Base-by-base conservation (phyloP, 2,329 filamentous ascomycete species). In the Fusarium secorum region DNA sequence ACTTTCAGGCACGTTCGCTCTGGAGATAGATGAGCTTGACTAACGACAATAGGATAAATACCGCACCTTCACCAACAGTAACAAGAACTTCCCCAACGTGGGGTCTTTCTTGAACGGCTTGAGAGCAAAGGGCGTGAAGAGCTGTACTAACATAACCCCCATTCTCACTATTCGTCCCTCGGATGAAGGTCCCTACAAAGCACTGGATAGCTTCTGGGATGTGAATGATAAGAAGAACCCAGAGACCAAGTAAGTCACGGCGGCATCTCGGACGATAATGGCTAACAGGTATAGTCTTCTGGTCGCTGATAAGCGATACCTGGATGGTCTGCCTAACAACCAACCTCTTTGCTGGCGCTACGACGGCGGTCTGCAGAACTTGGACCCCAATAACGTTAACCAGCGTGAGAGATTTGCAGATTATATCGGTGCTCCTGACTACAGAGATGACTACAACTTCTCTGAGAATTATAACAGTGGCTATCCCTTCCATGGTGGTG, bases 341-440 rank as follows among this genome's bases (percentile, higher is more conserved):
- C 56, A 52, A 11, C 56, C 48, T 17, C 49, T 38, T 14, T 60
- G 48, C 30, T 60, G 56, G 56, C 49, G 56, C 7, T 60, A 54
- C 5, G 56, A 60, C 4, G 9, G 30, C 2, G 51, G 51, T 6
- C 36, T 54, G 1, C 51, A 42, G 35, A 54, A 42, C 51, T 0
- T 54, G 6, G 36, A 41, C 30, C 15, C 48, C 1, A 28, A 42
- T 4, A 54, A 54, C 9, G 2, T 54, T 7, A 2, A 20, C 4
- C 51, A 54, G 13, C 35, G 51, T 22, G 51, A 42, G n/a, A 30
- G 8, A 0, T 60, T 42, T n/a, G 57, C 57, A 11, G 57, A 60
- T 4, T 60, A 42, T 2, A 38, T 39, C 3, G 38, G 48, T 0
- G 57, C 35, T 9, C 9, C 24, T 1, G 30, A 7, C 5, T 60